These are phyloP conservation scores for Globisporangium lucens DNA, from an alignment of 352 stramenopile species.

Conservation along the genomic window DNA sequence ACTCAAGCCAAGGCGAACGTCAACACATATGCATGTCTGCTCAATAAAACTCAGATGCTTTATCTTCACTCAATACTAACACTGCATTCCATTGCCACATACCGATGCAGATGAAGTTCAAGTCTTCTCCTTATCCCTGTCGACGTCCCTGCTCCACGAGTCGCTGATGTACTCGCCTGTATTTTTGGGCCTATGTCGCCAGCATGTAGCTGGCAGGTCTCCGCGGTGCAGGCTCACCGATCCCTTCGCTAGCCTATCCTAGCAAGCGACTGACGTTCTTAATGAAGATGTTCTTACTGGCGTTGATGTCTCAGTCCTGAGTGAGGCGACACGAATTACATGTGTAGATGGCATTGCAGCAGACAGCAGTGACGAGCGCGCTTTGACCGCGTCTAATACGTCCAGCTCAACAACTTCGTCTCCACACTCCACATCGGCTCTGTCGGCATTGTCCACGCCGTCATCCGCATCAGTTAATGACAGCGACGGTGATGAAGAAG, in stretches of 20 bases:
- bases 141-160: not conserved
- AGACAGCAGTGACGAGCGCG: no score
- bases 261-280: no score
- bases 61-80: not conserved
- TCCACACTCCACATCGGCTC: not conserved
- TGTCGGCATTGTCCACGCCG: not conserved
- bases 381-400: not conserved
- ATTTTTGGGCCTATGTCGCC: no score
- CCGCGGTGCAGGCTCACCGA: no score
- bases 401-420: not conserved
- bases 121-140: not conserved
- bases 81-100: not conserved
- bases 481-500: not conserved
- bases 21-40: not conserved
- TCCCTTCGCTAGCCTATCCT: no score
- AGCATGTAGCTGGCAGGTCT: no score
- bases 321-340: no score
- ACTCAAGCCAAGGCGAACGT: not conserved
- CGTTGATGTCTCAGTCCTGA: no score
- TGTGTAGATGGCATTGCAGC: no score
- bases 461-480: not conserved
- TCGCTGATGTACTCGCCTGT: conserved; percentile 57
- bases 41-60: not conserved
- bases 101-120: not conserved
- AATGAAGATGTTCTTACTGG: no score